Conservation (phyloP, 257 asterid species). For the Fraxinus anomala region DNA sequence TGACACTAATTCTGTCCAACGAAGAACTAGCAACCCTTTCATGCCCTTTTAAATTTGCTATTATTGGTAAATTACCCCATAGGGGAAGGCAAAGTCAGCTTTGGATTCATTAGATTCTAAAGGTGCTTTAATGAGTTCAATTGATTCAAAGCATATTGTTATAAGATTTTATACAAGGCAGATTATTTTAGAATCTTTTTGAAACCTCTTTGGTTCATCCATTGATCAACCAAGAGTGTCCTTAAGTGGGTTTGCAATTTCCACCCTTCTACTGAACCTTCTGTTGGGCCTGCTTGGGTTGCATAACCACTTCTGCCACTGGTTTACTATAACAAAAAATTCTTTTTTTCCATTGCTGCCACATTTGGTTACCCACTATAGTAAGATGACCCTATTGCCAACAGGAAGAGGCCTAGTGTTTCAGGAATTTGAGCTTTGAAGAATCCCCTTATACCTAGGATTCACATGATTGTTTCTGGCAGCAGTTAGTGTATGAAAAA, state of each 20-base stretch:
- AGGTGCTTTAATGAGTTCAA: background rate
- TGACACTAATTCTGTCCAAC: background rate
- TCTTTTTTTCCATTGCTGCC: background rate
- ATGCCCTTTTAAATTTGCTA: background rate
- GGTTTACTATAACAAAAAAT: background rate
- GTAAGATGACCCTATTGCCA: background rate
- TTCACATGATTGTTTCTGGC: background rate
- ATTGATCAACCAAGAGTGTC: background rate
- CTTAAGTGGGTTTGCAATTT: background rate
- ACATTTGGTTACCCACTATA: background rate
- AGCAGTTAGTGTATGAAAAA: background rate
- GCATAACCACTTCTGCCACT: background rate
- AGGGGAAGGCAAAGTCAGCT: background rate
- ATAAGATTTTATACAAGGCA: background rate
- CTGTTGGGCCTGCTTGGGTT: background rate
- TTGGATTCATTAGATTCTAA: background rate
- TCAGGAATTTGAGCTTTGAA: background rate
- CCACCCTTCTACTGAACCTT: background rate
- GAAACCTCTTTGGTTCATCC: background rate
- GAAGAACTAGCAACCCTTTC: background rate
- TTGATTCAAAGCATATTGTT: background rate
- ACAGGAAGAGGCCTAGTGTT: background rate
- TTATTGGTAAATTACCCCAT: background rate
- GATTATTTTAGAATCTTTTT: background rate
- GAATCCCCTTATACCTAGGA: background rate